Evolutionary conservation across 2,329 filamentous ascomycete species (phyloP), one percentile per base, ranked within the genome.

Genomic region (Paraphoma chrysanthemicola): DNA sequence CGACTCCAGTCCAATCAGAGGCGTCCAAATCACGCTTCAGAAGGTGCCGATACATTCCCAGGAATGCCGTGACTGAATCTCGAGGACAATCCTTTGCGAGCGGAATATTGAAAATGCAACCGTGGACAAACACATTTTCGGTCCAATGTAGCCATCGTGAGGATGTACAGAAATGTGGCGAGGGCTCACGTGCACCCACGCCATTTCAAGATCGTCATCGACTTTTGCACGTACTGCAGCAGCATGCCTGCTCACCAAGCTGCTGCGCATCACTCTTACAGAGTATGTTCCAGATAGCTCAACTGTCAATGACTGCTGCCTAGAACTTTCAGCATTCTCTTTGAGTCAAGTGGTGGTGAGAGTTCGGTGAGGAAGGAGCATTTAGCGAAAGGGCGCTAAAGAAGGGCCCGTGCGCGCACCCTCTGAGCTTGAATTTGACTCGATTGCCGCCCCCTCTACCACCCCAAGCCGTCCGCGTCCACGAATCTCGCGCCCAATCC

Each of bases 401-500:
- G 5, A 2, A 23, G 23, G 23, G 23, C 23, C 23, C 23, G 23
- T 23, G 23, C 23, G 23, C 23, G 45, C 16, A 31, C 30, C 30
- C 10, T 38, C 33, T 38, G 33, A 11, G 11, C 39, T 42, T 17
- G 39, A 42, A 16, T 53, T 39, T 59, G 59, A 54, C 52, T 56
- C 56, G 55, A 56, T 56, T 54, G 56, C 43, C 56, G 49, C 60
- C 51, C 23, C 44, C 51, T 59, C 54, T 57, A 56, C 61, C 60
- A 51, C 58, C 58, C 23, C 63, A 68, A 73, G 69, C 67, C 68
- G 60, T 68, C 64, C 66, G 64, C 70, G 68, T 67, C 68, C 68
- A 64, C 70, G 70, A 68, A 61, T 65, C 67, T 68, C 67, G 68
- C 72, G 68, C 67, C 63, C 70, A 66, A 66, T 67, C 64, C 70